Conservation (phyloP, 2,329 filamentous ascomycete genomes). For the Aspergillus quadrilineatus region DNA sequence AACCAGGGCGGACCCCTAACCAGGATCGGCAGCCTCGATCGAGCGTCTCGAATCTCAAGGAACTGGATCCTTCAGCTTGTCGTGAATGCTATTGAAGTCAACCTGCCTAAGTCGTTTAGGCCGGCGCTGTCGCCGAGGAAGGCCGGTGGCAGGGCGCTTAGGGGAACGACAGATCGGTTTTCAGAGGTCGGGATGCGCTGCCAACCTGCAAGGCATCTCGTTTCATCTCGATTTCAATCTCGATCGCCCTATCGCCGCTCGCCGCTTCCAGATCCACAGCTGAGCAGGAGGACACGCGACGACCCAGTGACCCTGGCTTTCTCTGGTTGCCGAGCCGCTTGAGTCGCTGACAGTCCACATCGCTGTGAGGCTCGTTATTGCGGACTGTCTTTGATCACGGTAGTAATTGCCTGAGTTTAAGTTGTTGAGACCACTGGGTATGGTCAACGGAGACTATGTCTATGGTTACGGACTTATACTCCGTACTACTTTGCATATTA, state of each 20-base stretch:
- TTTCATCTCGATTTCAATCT: slow-evolving; percentile 9
- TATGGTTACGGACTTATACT: background rate
- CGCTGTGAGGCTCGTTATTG: background rate
- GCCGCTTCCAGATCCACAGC: slow-evolving; percentile 20
- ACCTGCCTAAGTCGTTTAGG: background rate
- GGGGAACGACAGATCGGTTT: background rate
- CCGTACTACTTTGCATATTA: background rate
- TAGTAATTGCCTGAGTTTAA: background rate
- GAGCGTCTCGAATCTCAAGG: background rate
- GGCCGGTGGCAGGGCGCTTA: background rate
- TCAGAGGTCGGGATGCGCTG: background rate
- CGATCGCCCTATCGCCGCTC: slow-evolving; percentile 14
- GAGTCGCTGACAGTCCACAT: slow-evolving; percentile 6
- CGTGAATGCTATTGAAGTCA: background rate
- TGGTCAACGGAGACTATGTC: background rate
- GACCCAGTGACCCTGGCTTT: slow-evolving; percentile 8
- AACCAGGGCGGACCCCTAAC: background rate
- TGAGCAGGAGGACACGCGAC: slow-evolving; percentile 21
- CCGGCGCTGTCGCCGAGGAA: background rate
- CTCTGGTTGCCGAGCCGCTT: slow-evolving; percentile 7
- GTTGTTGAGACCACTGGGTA: background rate
- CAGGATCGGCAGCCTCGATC: background rate
- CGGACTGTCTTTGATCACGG: background rate
- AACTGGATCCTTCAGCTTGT: background rate
- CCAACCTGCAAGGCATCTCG: slow-evolving; percentile 11